Conservation (phyloP, 345 rosid genomes). For the Excoecaria agallocha region DNA sequence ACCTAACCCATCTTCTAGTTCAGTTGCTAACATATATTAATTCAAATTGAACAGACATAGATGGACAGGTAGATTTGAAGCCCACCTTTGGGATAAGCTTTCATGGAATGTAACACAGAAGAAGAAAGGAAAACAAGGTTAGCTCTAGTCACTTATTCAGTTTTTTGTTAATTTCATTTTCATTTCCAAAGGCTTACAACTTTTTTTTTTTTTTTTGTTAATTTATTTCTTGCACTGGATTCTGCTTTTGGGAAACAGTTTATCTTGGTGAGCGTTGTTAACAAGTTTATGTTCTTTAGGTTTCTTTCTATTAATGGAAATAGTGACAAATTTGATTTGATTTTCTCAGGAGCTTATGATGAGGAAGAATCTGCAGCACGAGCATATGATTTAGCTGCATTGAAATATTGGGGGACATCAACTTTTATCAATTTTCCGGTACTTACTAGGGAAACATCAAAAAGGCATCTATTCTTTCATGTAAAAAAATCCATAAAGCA, state of each 20-base stretch:
- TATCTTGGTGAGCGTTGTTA: constrained; percentile 47
- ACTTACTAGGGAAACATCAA: background rate
- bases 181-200: background rate
- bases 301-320: background rate
- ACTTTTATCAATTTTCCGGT: constrained; percentile 66
- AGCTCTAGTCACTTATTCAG: background rate
- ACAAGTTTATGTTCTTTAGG: background rate
- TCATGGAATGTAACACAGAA: constrained; percentile 66
- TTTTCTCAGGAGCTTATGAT: constrained; percentile 56
- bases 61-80: constrained; percentile 68
- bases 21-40: background rate
- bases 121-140: constrained; percentile 75
- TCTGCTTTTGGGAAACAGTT: constrained; percentile 36
- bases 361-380: constrained; percentile 74
- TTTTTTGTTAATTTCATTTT: background rate
- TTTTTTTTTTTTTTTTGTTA: background rate
- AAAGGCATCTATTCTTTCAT: background rate
- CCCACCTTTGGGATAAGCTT: constrained; percentile 70
- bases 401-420: constrained; percentile 63
- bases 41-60: constrained; percentile 43
- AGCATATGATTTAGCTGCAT: constrained; percentile 68
- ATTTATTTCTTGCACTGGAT: constrained; percentile 18
- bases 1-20: background rate
- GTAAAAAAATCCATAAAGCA: background rate
- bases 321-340: constrained; percentile 2